Base-by-base conservation (phyloP, 179 eudicot species). In the Beta macrorhiza region DNA sequence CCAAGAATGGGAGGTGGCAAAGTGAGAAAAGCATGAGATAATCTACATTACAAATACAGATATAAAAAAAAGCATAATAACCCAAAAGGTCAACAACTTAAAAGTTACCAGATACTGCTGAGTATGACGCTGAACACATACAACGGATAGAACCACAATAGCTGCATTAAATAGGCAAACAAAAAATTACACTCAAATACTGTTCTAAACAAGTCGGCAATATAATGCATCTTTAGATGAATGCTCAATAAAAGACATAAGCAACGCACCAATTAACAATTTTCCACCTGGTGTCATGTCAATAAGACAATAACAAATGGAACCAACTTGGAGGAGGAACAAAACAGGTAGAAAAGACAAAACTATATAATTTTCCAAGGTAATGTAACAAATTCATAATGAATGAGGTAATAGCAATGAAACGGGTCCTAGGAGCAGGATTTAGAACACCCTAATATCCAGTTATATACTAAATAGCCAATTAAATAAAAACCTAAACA, bases 111-210 rank as follows among this genome's bases (percentile, higher is more conserved):
- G 68, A 95, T 81, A 78, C 76, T 90, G 90, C 96, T 95, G 59
- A 95, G 90, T 74, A 95, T 88, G 79, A 93, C 85, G 95, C 99
- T 95, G 91, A 89, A 91, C 78, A 90, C 77, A 77, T 92, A 93
- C 90, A 95, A 80, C 9, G 99, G 99, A 81, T 90, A 91, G 89
- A 93, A 95, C 99, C 99, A 95, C 62, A 87, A 87, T 44, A 91
- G 86, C 99, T 95, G 98, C 79, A 82, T 64, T 47, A 15, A 82
- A 73, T 67, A 81, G 78, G 45, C 51, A 85, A 37, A 85, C 16
- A 74, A 32, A 17, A 2, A 72, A 68, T 73, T 57, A 68, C 49
- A 68, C 69, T 82, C 72, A 62, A 47, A 70, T 49, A 12, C n/a
- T 73, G 53, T 47, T 17, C 19, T 22, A 57, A 20, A 56, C 7